These are phyloP conservation scores for Penicillium janthinellum DNA, from an alignment of 2,329 filamentous ascomycete species.

Conservation along the genomic window DNA sequence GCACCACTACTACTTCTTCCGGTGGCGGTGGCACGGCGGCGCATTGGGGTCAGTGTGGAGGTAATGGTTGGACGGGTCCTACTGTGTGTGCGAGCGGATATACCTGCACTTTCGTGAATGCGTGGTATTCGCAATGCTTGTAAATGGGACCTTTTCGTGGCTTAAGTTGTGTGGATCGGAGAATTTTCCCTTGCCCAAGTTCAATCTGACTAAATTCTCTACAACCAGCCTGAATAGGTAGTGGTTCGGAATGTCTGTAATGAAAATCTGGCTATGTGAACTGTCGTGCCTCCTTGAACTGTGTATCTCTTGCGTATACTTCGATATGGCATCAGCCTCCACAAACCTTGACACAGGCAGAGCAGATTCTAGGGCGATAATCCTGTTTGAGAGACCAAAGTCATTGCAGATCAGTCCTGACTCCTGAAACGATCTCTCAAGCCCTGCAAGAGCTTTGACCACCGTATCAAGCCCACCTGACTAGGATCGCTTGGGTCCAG, in stretches of 20 bases:
- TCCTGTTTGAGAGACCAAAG: too few relatives aligned
- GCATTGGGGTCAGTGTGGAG: constrained; percentile 5
- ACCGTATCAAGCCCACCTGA: neutral
- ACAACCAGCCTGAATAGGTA: neutral
- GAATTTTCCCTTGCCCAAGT: neutral
- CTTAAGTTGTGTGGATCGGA: neutral
- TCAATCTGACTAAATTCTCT: neutral
- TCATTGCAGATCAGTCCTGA: too few relatives aligned
- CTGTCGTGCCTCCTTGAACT: too few relatives aligned
- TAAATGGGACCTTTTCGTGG: neutral
- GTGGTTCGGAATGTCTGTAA: too few relatives aligned
- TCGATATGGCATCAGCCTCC: too few relatives aligned
- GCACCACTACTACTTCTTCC: neutral
- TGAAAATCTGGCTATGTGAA: too few relatives aligned
- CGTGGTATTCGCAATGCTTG: constrained; percentile 1
- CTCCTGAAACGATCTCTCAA: too few relatives aligned
- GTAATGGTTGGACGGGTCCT: neutral
- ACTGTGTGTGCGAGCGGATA: neutral
- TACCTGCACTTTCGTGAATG: neutral
- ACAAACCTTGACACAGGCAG: too few relatives aligned
- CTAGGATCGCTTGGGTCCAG: neutral
- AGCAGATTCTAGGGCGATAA: too few relatives aligned
- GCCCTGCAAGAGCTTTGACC: neutral
- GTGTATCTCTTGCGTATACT: too few relatives aligned
- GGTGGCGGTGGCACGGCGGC: neutral